Evolutionary conservation across 768 basidiomycete species (phyloP).

Genomic region (Termitomyces sp.): DNA sequence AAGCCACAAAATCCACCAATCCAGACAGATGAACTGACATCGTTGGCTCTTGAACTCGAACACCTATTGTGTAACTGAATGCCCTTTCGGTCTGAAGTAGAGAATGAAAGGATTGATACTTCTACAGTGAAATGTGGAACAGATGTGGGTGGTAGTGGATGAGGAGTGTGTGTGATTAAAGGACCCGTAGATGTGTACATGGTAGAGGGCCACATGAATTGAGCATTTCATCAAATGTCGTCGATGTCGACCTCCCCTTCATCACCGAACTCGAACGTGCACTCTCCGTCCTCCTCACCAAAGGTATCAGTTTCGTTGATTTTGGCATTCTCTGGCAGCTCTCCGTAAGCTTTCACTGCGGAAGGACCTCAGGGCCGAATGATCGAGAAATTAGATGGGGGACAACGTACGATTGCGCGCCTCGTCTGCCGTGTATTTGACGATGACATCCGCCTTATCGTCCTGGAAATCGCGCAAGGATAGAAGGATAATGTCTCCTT

Average conservation of each 20-base stretch:
- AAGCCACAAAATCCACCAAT: neutral
- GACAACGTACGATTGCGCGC: slow-evolving; percentile 66
- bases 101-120: slow-evolving; percentile 5
- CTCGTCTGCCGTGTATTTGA: slow-evolving; percentile 97
- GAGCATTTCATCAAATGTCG: slow-evolving; percentile 58
- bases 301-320: slow-evolving; percentile 96
- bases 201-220: neutral
- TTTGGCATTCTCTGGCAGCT: slow-evolving; percentile 93
- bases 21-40: neutral
- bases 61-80: neutral
- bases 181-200: slow-evolving; percentile 8
- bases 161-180: slow-evolving; percentile 8
- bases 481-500: slow-evolving; percentile 93
- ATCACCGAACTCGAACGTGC: slow-evolving; percentile 87
- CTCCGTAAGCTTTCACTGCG: slow-evolving; percentile 93
- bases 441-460: slow-evolving; percentile 98
- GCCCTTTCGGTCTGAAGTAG: neutral
- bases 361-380: slow-evolving; percentile 2
- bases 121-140: slow-evolving; percentile 12
- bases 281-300: slow-evolving; percentile 87
- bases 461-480: slow-evolving; percentile 99
- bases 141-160: neutral
- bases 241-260: slow-evolving; percentile 89
- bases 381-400: neutral
- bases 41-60: too few species aligned